These are phyloP conservation scores for Beauveria australis DNA, from an alignment of 2,329 filamentous ascomycete genomes.

Conservation along the genomic window DNA sequence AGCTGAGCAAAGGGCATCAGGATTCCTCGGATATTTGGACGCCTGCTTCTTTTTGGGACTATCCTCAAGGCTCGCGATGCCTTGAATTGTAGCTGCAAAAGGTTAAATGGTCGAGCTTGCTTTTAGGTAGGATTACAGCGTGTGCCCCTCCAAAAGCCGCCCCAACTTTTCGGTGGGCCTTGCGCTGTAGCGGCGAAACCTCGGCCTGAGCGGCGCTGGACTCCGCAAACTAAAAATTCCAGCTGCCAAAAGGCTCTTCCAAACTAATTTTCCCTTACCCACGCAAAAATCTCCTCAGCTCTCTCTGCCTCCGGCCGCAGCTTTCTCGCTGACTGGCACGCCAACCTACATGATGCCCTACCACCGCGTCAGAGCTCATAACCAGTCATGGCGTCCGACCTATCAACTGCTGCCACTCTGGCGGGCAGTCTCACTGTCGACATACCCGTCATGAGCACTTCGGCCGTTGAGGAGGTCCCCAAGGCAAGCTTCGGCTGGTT, in stretches of 20 bases:
- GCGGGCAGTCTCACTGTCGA: conserved; percentile 23
- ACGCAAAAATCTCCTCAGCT: conserved; percentile 10
- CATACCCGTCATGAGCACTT: conserved; percentile 30
- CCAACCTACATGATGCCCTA: conserved; percentile 29
- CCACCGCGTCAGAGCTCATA: conserved; percentile 21
- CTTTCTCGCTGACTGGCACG: conserved; percentile 6
- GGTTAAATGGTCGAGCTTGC: not conserved
- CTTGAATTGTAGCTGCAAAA: not conserved
- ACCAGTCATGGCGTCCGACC: conserved; percentile 33
- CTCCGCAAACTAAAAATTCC: not conserved
- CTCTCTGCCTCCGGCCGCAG: not conserved
- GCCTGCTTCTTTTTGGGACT: not conserved
- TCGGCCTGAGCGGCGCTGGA: not conserved
- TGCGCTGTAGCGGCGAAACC: conserved; percentile 9
- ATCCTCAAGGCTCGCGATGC: not conserved
- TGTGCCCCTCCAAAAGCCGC: conserved; percentile 1
- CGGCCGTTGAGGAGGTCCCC: conserved; percentile 25
- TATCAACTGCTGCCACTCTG: conserved; percentile 29
- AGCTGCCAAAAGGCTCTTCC: not conserved
- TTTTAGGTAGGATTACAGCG: not conserved
- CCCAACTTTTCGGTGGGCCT: conserved; percentile 9
- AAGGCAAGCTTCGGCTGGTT: conserved; percentile 46
- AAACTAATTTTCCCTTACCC: conserved; percentile 9
- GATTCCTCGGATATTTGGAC: accelerated
- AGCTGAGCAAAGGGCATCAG: conserved; percentile 63